Base-by-base conservation (phyloP, 768 basidiomycete species). In the Termitomyces eurrhizus region DNA sequence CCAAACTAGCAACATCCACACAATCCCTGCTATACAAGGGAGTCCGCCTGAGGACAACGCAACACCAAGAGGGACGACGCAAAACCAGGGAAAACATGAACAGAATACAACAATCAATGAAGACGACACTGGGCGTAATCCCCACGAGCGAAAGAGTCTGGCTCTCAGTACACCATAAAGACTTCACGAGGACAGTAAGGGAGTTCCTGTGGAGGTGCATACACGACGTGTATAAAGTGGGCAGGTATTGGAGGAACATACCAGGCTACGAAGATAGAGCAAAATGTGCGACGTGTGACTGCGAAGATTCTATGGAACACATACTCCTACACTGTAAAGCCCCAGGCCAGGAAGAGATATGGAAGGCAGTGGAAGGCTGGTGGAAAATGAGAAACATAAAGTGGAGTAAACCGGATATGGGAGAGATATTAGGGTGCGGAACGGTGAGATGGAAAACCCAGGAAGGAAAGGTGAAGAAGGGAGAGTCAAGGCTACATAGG, bases 11-110 rank as follows among this genome's bases (percentile, higher is more conserved):
- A 13, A 4, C 2, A 16, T 1, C 9, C 1, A 11, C 39, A 11
- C 39, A 39, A 6, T 13, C 13, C 12, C 2, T 39, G 5, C 14
- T 39, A 29, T 29, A 29, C 4, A 29, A 29, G 4, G 29, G 29
- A 29, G 29, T 29, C 4, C 29, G n/a, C n/a, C n/a, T n/a, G n/a
- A n/a, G n/a, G 29, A 4, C 29, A 29, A 4, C 29, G 29, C 4
- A 4, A 2, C 4, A 4, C 2, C 29, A 4, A 4, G 4, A 2
- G 4, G 29, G 4, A 4, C 29, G 35, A 1, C 35, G 5, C 5
- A 11, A 7, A 3, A 35, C 35, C 3, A 1, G 9, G 9, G 5
- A 8, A 8, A 35, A 35, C 35, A 3, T 35, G 1, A 6, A 35
- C 7, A 35, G 7, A 35, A 35, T 6, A 1, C 3, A 35, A 6